Percentiles rank a stretch among this genome's conserved stretches.
Evolutionary conservation across 768 basidiomycete species (phyloP).

Genomic region (Piloderma croceum): DNA sequence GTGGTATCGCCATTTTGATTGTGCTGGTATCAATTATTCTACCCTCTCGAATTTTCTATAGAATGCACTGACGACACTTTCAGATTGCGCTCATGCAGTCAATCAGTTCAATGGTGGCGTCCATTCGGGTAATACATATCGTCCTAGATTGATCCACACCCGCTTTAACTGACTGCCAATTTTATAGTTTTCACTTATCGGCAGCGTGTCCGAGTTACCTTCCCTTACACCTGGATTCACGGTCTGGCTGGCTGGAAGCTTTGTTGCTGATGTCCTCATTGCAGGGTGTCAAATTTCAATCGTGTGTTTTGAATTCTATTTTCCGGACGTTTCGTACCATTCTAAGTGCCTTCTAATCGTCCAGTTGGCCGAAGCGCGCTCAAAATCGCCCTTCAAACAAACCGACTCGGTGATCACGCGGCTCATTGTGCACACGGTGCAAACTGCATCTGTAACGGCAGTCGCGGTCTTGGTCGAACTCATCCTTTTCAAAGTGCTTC

Average conservation of each 20-base stretch:
- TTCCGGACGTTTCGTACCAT: too few relatives aligned
- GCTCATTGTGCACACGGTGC: constrained; percentile 12
- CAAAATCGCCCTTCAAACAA: constrained; percentile 6
- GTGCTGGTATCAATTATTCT: not conserved
- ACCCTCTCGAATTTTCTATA: not conserved
- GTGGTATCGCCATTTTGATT: not conserved
- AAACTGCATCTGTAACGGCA: constrained; percentile 17
- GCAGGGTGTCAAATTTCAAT: constrained; percentile 20
- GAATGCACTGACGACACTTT: not conserved
- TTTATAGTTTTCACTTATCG: too few relatives aligned
- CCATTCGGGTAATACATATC: not conserved
- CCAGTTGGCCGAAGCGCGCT: constrained; percentile 9
- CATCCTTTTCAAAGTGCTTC: constrained; percentile 4
- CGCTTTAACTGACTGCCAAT: too few relatives aligned
- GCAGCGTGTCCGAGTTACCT: too few relatives aligned
- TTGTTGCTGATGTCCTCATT: constrained; percentile 21
- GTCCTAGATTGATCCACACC: too few relatives aligned
- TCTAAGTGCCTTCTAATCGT: too few relatives aligned
- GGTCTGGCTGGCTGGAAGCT: constrained; percentile 24
- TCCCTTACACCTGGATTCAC: too few relatives aligned
- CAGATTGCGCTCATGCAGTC: constrained; percentile 12
- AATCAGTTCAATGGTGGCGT: constrained; percentile 6
- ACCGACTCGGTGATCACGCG: constrained; percentile 10
- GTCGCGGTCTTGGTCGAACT: constrained; percentile 14
- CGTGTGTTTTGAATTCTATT: too few relatives aligned